phyloP scores from a whole-genome alignment of 2,329 filamentous ascomycete genomes.

The Aspergillus proliferans region DNA sequence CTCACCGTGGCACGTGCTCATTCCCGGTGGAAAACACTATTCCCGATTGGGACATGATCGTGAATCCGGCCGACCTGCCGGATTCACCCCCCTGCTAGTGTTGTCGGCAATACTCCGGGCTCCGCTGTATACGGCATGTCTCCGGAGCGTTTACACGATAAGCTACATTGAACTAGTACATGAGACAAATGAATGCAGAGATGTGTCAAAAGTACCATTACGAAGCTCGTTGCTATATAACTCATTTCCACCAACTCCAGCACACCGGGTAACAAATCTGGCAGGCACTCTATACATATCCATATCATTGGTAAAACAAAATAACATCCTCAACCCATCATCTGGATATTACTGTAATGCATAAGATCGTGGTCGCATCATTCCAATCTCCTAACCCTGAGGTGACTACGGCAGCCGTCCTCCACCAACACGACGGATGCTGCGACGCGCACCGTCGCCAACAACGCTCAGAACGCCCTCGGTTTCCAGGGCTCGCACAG shows the following conservation, averaged over 20 bases:
- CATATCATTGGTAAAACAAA: constrained; percentile 7
- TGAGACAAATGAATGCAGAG: no score
- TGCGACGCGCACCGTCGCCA: constrained; percentile 79
- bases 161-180: no score
- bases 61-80: no score
- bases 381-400: background rate
- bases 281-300: background rate
- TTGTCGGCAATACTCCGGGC: no score
- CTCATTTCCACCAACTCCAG: no score
- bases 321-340: constrained; percentile 6
- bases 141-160: no score
- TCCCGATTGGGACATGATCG: no score
- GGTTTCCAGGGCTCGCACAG: constrained; percentile 70
- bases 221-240: no score
- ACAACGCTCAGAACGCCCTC: constrained; percentile 75
- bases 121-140: no score
- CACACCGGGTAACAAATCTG: background rate
- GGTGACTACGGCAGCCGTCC: constrained; percentile 8
- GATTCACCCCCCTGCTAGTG: no score
- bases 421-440: constrained; percentile 67
- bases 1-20: background rate
- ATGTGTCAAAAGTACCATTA: no score
- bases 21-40: no score
- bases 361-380: constrained; percentile 25
- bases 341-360: constrained; percentile 20